These are phyloP conservation scores for Phytophthora syringae DNA, from an alignment of 352 stramenopile genomes.

Conservation along the genomic window DNA sequence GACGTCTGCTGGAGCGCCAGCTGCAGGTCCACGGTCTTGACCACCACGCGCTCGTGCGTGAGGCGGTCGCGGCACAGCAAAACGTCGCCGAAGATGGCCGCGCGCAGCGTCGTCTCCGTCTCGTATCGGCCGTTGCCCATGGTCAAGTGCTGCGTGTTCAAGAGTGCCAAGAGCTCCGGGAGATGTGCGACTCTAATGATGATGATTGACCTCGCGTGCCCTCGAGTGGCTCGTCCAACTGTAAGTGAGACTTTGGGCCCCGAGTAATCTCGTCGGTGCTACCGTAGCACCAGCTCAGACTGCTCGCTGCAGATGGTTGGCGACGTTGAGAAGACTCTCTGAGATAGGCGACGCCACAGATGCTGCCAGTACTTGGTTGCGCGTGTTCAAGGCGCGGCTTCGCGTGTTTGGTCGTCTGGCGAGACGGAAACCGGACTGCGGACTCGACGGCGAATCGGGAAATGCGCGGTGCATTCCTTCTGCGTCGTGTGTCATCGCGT, in stretches of 20 bases:
- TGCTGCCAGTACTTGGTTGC: constrained; percentile 8
- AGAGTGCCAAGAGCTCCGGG: constrained; percentile 11
- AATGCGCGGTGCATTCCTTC: constrained; percentile 13
- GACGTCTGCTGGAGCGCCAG: constrained; percentile 65
- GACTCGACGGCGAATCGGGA: constrained; percentile 6
- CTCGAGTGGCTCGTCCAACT: constrained; percentile 28
- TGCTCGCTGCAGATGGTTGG: constrained; percentile 17
- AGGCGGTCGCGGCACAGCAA: constrained; percentile 64
- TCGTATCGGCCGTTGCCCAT: constrained; percentile 52
- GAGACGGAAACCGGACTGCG: constrained; percentile 1
- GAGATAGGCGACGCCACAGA: constrained; percentile 14
- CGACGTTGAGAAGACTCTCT: neutral
- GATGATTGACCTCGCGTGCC: no score
- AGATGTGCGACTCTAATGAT: constrained; percentile 14
- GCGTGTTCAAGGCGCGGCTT: constrained; percentile 12
- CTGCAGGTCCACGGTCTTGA: constrained; percentile 77
- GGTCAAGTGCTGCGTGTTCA: neutral
- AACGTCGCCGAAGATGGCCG: constrained; percentile 78
- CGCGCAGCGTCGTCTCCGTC: constrained; percentile 47
- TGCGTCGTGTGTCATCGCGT: no score
- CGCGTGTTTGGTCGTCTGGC: constrained; percentile 7
- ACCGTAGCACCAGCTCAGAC: constrained; percentile 8
- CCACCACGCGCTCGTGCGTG: constrained; percentile 60
- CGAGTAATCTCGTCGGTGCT: neutral
- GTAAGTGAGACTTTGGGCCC: no score